These are phyloP conservation scores for Beta lomatogona DNA, from an alignment of 179 eudicot genomes.

Conservation along the genomic window DNA sequence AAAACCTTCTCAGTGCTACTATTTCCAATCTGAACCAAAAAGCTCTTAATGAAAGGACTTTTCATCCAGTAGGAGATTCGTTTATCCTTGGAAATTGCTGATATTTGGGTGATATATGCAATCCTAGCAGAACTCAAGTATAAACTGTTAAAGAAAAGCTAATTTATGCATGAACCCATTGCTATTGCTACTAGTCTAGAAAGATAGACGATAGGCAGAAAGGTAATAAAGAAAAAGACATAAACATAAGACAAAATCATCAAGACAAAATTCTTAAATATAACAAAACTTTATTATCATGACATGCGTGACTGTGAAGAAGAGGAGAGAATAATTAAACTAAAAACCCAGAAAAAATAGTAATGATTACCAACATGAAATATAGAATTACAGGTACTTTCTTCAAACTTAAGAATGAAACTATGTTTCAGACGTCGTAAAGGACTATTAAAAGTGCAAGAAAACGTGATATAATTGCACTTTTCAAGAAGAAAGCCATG, in stretches of 20 bases:
- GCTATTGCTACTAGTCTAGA: not conserved
- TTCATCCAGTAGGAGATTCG: too few relatives aligned
- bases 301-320: constrained; percentile 7
- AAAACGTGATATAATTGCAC: constrained; percentile 1
- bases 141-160: too few relatives aligned
- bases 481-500: constrained; percentile 3
- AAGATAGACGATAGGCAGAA: not conserved
- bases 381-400: not conserved
- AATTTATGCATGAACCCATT: too few relatives aligned
- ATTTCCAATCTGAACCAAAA: too few relatives aligned
- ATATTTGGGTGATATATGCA: too few relatives aligned
- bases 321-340: not conserved
- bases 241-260: constrained; percentile 16
- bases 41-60: too few relatives aligned
- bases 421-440: not conserved
- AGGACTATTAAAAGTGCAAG: not conserved
- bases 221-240: constrained; percentile 3
- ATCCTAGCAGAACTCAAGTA: too few relatives aligned
- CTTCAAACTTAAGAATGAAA: not conserved
- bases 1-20: too few relatives aligned
- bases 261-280: constrained; percentile 22
- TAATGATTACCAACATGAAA: constrained; percentile 2
- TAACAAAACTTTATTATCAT: constrained; percentile 15
- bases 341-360: not conserved
- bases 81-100: too few relatives aligned